These are phyloP conservation scores for Fraxinus platypoda DNA, from an alignment of 305 asterid genomes.

Conservation along the genomic window DNA sequence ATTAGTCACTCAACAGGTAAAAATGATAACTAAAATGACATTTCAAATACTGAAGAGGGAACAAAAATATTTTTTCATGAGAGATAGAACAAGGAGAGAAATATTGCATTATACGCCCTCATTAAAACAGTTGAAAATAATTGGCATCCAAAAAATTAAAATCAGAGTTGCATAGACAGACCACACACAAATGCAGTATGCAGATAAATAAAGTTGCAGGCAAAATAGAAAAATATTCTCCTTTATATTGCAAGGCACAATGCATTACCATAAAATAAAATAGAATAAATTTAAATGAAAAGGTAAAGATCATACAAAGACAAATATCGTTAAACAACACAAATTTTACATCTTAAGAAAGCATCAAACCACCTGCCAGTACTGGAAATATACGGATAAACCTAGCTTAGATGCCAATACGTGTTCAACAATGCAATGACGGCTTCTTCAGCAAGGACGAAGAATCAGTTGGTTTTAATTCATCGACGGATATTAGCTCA, in stretches of 20 bases:
- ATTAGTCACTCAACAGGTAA: conserved; percentile 19
- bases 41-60: background rate
- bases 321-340: background rate
- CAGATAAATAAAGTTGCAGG: background rate
- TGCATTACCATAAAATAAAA: conserved; percentile 3
- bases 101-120: background rate
- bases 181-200: background rate
- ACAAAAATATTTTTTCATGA: background rate
- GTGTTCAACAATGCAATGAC: background rate
- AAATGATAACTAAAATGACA: background rate
- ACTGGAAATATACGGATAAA: background rate
- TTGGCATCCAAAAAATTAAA: background rate
- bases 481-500: background rate
- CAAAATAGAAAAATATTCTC: background rate
- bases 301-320: background rate
- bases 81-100: background rate
- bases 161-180: background rate
- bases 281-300: background rate
- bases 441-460: background rate
- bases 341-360: background rate
- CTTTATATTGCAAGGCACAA: background rate
- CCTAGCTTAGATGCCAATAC: background rate
- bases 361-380: background rate
- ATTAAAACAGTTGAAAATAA: background rate
- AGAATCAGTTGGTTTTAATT: conserved; percentile 8